Evolutionary conservation across 345 rosid genomes (phyloP), one percentile per base, ranked within the genome.

Genomic region (Leavenworthia alabamica): DNA sequence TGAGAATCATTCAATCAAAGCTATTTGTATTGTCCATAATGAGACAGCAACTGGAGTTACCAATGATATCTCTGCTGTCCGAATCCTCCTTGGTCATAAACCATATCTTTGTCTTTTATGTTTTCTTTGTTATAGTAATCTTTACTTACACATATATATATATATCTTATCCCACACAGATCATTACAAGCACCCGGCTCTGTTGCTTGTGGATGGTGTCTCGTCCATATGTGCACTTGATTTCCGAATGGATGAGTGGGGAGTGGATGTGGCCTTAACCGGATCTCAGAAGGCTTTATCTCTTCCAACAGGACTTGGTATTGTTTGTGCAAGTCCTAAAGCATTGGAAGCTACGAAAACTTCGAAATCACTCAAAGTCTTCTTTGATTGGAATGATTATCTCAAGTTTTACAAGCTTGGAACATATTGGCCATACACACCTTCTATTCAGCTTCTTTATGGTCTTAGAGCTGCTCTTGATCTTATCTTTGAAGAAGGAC

Each of bases 221-320:
- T 93, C 99, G 29, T 93, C 99, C 60, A 93, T 93, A 16, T 89
- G 99, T 63, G 99, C 99, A 2, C 82, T 93, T 31, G 99, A 93
- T 76, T 93, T 93, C 66, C 96, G 96, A 35, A 88, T 91, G 98
- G 98, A 91, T 52, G 98, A 91, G 73, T 91, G 98, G 98, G 96
- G 99, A 51, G 74, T 93, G 3, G 97, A 93, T 19, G 97, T 93
- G 44, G 97, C 99, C 58, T 74, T 93, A 71, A 93, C 99, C 2
- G 99, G 99, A 6, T 93, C 99, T 8, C 99, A 93, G 73, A 93
- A 93, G 77, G 99, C 99, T 29, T 91, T 93, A 12, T 93, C 99
- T 37, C 97, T 93, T 37, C 99, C 99, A 2, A 93, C 99, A 33
- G 99, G 99, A 0, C 78, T 93, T 49, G 97, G 99, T 3, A 78